Percentiles rank a stretch among this genome's conserved stretches.
These are phyloP conservation scores for Stevia rebaudiana DNA, from an alignment of 140 eudicot genomes.

Conservation along the genomic window DNA sequence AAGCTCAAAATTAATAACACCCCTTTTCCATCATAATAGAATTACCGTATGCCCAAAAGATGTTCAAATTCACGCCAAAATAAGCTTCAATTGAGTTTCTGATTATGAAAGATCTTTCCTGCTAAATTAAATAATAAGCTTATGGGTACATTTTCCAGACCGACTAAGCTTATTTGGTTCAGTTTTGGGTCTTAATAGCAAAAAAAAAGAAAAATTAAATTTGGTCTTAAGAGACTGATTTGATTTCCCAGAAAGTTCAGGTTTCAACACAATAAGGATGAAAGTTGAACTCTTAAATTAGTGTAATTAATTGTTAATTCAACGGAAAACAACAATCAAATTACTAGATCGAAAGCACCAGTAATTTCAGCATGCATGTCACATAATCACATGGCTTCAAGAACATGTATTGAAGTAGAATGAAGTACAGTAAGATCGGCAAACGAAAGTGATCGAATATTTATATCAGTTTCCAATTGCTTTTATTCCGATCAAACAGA, in stretches of 20 bases:
- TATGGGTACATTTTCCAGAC: not conserved
- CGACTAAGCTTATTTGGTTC: not conserved
- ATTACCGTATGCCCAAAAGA: no score
- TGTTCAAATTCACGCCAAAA: no score
- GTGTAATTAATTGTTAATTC: not conserved
- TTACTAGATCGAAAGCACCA: not conserved
- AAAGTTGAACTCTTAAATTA: not conserved
- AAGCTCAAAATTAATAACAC: constrained; percentile 9
- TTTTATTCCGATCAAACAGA: not conserved
- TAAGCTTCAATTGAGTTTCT: no score
- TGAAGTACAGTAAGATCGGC: not conserved
- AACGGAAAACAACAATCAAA: not conserved
- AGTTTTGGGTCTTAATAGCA: no score
- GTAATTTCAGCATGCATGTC: constrained; percentile 11
- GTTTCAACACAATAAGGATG: not conserved
- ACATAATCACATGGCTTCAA: not conserved
- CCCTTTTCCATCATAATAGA: not conserved
- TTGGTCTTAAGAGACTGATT: no score
- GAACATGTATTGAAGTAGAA: not conserved
- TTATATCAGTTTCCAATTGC: not conserved
- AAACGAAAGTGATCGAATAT: not conserved
- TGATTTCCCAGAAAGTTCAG: no score
- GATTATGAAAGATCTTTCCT: not conserved
- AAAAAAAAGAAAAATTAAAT: no score
- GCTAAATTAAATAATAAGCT: not conserved